A percentile compares a stretch with the other conserved stretches of the same genome.
These are phyloP conservation scores for Diaporthe nobilis DNA, from an alignment of 2,329 filamentous ascomycete genomes.

Conservation along the genomic window DNA sequence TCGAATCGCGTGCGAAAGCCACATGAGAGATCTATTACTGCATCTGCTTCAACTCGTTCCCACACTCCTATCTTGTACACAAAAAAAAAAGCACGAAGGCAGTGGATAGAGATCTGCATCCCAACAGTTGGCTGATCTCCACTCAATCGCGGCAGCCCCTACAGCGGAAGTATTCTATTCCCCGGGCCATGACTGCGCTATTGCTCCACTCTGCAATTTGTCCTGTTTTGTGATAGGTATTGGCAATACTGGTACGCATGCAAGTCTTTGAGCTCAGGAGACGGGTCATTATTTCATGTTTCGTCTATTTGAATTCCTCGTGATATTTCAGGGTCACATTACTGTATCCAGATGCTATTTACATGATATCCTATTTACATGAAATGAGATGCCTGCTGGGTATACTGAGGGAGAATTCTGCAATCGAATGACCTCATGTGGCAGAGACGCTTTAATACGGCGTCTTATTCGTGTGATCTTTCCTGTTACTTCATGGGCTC, in stretches of 20 bases:
- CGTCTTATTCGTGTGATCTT: neutral
- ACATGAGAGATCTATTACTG: neutral
- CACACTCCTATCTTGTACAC: neutral
- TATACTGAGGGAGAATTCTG: neutral
- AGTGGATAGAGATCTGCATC: neutral
- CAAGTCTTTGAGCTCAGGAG: neutral
- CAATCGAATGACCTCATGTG: no score
- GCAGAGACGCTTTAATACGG: no score
- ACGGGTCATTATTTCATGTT: neutral
- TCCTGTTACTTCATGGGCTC: neutral
- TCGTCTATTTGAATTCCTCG: neutral
- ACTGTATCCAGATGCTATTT: neutral
- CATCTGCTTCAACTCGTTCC: neutral
- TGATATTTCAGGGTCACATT: no score
- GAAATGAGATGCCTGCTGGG: no score
- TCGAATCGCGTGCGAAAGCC: neutral
- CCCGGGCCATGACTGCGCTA: neutral
- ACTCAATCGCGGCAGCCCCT: neutral
- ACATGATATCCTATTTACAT: neutral
- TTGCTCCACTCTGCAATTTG: neutral
- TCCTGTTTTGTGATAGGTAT: neutral
- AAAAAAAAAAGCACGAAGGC: neutral
- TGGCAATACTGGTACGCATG: neutral
- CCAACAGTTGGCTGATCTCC: neutral
- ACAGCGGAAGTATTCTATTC: neutral